Evolutionary conservation across 331 rosid species (phyloP).

Genomic region (Rhamnella rubrinervis): DNA sequence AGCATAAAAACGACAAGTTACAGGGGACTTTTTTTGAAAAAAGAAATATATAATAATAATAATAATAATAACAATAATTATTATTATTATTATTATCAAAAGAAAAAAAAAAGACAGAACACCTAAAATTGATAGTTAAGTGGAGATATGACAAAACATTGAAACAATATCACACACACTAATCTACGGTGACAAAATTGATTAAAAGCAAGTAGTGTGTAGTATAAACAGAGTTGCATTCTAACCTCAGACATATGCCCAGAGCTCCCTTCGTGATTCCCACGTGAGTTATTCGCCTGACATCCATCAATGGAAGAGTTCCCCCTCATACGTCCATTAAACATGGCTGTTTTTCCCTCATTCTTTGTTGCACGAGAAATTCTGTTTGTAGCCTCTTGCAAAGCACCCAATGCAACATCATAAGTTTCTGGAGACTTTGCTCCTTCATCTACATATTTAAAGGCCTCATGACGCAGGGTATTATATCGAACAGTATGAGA

Average conservation of each 20-base stretch:
- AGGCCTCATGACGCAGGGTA: conserved; percentile 82
- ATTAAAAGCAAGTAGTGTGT: conserved; percentile 18
- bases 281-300: conserved; percentile 39
- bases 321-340: conserved; percentile 60
- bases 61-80: no score
- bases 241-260: conserved; percentile 78
- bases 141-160: neutral
- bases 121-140: no score
- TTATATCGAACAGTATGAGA: conserved; percentile 94
- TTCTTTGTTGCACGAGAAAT: conserved; percentile 59
- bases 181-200: neutral
- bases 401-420: conserved; percentile 64
- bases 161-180: conserved; percentile 4
- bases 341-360: conserved; percentile 47
- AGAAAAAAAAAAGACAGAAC: conserved; percentile 3
- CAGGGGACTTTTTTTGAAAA: no score
- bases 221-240: conserved; percentile 4
- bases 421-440: conserved; percentile 68
- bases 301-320: conserved; percentile 42
- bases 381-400: conserved; percentile 70
- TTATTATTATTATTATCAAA: no score
- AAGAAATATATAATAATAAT: no score
- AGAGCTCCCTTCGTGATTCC: conserved; percentile 47
- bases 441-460: conserved; percentile 85
- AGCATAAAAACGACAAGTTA: neutral